Percentiles rank a stretch among this genome's conserved stretches.
Evolutionary conservation across 208 protist species (phyloP).

Genomic region (Lotmaria passim): DNA sequence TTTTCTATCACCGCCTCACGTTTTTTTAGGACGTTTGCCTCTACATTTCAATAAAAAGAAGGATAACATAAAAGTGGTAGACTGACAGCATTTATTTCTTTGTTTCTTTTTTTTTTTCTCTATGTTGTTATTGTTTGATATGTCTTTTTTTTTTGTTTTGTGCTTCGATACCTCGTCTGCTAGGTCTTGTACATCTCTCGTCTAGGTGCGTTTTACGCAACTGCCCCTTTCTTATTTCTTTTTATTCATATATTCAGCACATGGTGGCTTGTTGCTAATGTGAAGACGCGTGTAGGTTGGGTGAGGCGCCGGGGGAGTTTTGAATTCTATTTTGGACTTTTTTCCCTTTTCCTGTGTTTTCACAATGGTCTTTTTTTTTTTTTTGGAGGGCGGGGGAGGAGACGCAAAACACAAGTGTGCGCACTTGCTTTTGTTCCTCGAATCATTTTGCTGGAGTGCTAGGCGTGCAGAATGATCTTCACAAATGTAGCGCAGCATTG

Average conservation of each 20-base stretch:
- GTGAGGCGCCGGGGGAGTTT: too few species aligned
- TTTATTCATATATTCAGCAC: too few species aligned
- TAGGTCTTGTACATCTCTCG: not conserved
- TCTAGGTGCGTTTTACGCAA: not conserved
- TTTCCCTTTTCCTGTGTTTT: too few species aligned
- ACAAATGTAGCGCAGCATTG: too few species aligned
- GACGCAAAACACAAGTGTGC: not conserved
- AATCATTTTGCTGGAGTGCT: too few species aligned
- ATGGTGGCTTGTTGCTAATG: too few species aligned
- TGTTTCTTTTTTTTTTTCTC: not conserved
- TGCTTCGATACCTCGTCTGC: not conserved
- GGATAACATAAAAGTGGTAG: not conserved
- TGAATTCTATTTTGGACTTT: not conserved
- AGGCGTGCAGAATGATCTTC: too few species aligned
- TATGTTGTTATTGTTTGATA: not conserved
- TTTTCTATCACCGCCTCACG: not conserved
- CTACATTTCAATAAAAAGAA: constrained; percentile 21
- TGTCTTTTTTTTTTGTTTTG: not conserved
- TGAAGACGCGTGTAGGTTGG: too few species aligned
- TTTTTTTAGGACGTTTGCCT: constrained; percentile 6
- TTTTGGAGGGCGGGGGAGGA: not conserved
- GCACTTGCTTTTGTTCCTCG: too few species aligned
- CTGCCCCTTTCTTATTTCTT: not conserved
- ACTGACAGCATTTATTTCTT: constrained; percentile 11
- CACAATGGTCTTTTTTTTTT: too few species aligned